A percentile compares a stretch with the other conserved stretches of the same genome.
Conservation (phyloP, 768 basidiomycete species). For the Rhizopogon roseolus region DNA sequence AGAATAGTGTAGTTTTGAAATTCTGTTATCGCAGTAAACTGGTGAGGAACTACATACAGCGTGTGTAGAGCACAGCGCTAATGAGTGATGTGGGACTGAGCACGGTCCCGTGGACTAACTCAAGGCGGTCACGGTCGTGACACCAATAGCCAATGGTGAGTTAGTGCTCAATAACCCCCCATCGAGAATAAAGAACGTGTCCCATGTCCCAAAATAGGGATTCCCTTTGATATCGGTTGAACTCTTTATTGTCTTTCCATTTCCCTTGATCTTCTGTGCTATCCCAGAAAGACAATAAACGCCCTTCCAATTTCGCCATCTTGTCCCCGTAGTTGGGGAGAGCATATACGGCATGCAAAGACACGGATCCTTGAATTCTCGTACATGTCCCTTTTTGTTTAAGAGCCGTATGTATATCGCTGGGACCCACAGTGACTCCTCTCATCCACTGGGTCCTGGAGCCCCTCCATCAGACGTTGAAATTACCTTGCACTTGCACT, state of each 20-base stretch:
- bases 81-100: too few relatives aligned
- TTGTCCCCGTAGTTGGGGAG: neutral
- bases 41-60: too few relatives aligned
- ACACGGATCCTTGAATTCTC: too few relatives aligned
- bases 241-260: conserved; percentile 7
- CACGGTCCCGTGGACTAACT: too few relatives aligned
- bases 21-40: too few relatives aligned
- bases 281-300: conserved; percentile 7
- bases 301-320: neutral
- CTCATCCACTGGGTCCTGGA: conserved; percentile 13
- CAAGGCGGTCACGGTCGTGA: too few relatives aligned
- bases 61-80: too few relatives aligned
- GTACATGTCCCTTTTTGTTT: conserved; percentile 4
- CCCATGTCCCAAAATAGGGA: conserved; percentile 1
- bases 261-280: conserved; percentile 1
- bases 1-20: neutral
- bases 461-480: conserved; percentile 4
- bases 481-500: neutral
- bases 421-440: conserved; percentile 1
- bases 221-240: conserved; percentile 2
- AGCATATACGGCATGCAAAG: neutral
- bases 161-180: neutral
- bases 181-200: neutral
- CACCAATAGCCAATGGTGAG: too few relatives aligned
- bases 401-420: conserved; percentile 6